phyloP scores from a whole-genome alignment of 176 grass and related monocot species.

The Eleusine indica region DNA sequence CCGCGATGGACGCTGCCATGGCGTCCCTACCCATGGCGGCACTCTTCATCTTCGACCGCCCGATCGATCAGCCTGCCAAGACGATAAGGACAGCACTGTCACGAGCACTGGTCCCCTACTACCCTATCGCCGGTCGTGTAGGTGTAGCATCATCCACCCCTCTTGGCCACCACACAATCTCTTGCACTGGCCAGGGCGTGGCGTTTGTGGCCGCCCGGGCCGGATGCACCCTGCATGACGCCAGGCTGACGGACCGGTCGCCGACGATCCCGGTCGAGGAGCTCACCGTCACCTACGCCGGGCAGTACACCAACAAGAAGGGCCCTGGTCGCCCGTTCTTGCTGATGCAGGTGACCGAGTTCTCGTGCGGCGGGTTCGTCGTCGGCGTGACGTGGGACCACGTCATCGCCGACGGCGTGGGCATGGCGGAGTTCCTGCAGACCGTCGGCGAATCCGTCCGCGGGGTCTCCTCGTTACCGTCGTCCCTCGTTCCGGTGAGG shows the following conservation, averaged over 20 bases:
- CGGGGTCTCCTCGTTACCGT: not conserved
- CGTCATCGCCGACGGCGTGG: slow-evolving; percentile 22
- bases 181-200: slow-evolving; percentile 29
- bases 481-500: not conserved
- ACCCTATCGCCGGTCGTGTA: not conserved
- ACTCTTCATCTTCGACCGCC: slow-evolving; percentile 14
- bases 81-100: not conserved
- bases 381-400: slow-evolving; percentile 25
- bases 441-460: slow-evolving; percentile 19
- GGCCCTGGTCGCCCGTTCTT: not conserved
- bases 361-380: slow-evolving; percentile 23
- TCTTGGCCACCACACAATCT: not conserved
- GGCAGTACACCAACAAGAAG: not conserved
- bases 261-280: not conserved
- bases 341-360: slow-evolving; percentile 4
- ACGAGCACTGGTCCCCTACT: slow-evolving; percentile 16
- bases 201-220: slow-evolving; percentile 23
- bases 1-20: slow-evolving; percentile 8
- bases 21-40: slow-evolving; percentile 23
- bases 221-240: not conserved
- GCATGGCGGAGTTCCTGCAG: slow-evolving; percentile 27
- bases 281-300: not conserved
- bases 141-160: not conserved
- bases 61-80: not conserved
- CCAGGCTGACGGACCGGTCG: not conserved